These are phyloP conservation scores for Colletotrichum phormii DNA, from an alignment of 2,329 filamentous ascomycete genomes.

Conservation along the genomic window DNA sequence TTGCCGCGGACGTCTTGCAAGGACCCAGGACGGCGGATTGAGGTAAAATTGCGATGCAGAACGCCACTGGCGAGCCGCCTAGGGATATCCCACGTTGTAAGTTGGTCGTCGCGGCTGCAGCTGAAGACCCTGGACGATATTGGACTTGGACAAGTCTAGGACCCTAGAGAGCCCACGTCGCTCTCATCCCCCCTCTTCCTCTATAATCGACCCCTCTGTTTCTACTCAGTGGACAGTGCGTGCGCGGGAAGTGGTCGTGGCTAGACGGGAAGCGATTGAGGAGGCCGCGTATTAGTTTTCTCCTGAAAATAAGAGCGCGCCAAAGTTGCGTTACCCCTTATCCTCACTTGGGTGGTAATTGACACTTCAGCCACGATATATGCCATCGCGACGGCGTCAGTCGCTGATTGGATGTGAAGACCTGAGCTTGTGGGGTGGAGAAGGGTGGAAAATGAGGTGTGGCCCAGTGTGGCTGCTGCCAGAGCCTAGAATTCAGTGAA, in stretches of 20 bases:
- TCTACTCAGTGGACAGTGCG: background rate
- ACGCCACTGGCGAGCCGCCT: constrained; percentile 32
- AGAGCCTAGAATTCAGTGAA: background rate
- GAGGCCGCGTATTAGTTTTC: background rate
- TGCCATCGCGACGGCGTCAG: background rate
- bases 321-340: constrained; percentile 5
- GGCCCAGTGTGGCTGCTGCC: background rate
- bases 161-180: no score
- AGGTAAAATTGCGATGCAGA: background rate
- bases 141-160: background rate
- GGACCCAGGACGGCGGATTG: constrained; percentile 13
- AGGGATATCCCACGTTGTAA: constrained; percentile 3
- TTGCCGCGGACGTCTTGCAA: background rate
- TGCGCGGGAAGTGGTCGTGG: background rate
- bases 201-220: background rate
- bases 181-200: background rate
- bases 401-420: constrained; percentile 1
- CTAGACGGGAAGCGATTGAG: background rate
- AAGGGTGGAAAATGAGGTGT: background rate
- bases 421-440: no score
- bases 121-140: background rate
- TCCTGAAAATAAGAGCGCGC: constrained; percentile 2
- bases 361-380: constrained; percentile 7
- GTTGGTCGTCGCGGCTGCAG: background rate
- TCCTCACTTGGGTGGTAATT: constrained; percentile 23